Base-by-base conservation (phyloP, 129 eudicot genomes). In the Flaveria brownii region DNA sequence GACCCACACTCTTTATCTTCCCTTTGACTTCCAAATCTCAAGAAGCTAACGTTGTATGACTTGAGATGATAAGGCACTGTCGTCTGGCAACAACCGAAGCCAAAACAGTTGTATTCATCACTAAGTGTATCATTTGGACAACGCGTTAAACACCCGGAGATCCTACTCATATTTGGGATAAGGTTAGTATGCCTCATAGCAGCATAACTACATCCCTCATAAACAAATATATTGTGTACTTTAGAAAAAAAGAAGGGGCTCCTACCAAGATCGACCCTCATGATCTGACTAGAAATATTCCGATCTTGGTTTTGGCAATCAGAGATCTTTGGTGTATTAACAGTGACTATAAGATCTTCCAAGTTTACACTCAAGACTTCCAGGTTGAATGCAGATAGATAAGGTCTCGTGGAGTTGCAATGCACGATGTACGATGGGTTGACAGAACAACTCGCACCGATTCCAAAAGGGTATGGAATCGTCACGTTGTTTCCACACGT, bases 391-490 rank as follows among this genome's bases (percentile, higher is more conserved):
- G 45, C 10, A 2, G 12, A 16, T 15, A 62, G 68, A 62, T 62
- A 28, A 6, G 68, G 68, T 10, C 2, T 62, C 1, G 68, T 26
- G 43, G 42, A 62, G 43, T 13, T 28, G 68, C 68, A 62, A 1
- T 62, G 2, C 28, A 62, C 22, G 20, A 1, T 62, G 20, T 28
- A 62, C 68, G 43, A 62, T 28, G 3, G 3, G 22, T 62, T 62
- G 42, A 30, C 45, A 2, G 68, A 28, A 62, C 68, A 62, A 28
- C 5, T 4, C 0, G 12, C 20, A 28, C 68, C 68, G 20, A 62
- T 62, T 28, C 68, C 68, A 28, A 62, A 62, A 28, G 68, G 68
- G 43, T 4, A 62, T 62, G 68, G 68, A 56, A 56, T 56, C 15
- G 28, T 56, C 63, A 56, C 30, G 15, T 52, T 52, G 59, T 20